Conservation (phyloP, 257 asterid species). For the Lycium barbarum region DNA sequence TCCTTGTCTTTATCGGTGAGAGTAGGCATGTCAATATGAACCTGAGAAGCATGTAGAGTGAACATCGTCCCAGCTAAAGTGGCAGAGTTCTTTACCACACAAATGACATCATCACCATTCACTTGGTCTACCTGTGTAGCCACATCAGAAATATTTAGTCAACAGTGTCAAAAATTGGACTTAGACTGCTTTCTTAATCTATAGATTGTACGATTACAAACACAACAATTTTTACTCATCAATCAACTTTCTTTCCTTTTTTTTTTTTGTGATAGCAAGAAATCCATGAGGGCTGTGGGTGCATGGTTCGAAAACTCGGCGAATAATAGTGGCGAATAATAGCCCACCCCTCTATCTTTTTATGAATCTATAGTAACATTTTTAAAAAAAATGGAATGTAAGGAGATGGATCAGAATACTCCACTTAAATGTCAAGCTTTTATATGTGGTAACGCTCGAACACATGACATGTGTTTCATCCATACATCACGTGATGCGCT, state of each 20-base stretch:
- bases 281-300: neutral
- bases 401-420: neutral
- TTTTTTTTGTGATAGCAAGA: neutral
- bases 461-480: neutral
- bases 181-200: neutral
- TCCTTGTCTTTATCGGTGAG: conserved; percentile 87
- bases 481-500: neutral
- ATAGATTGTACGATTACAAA: conserved; percentile 21
- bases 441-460: neutral
- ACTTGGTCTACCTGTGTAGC: conserved; percentile 70
- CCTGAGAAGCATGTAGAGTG: conserved; percentile 79
- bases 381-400: too few relatives aligned
- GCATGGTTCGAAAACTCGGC: neutral
- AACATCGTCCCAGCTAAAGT: conserved; percentile 81
- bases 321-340: neutral
- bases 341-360: neutral
- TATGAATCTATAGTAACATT: too few relatives aligned
- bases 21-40: conserved; percentile 82
- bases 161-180: neutral
- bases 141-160: neutral
- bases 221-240: neutral
- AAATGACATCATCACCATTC: conserved; percentile 80
- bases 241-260: neutral
- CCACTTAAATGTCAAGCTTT: neutral
- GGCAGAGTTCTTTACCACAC: conserved; percentile 83